Conservation (phyloP, 192 early-diverging fungal genomes). For the Linderina pennispora region DNA sequence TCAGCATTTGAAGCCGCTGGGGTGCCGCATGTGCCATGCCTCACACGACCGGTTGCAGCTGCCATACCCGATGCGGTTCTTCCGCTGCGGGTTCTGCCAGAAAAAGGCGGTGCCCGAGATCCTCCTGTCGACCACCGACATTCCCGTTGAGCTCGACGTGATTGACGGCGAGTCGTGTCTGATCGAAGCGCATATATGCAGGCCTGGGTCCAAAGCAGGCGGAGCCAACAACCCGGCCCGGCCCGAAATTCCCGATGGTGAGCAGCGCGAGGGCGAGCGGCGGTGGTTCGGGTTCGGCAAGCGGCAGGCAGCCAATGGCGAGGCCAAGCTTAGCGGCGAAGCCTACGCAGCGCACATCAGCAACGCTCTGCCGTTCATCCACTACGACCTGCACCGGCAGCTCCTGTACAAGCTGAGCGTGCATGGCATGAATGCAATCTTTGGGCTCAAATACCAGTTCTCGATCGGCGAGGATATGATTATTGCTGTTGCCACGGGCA, state of each 20-base stretch:
- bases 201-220: conserved; percentile 12
- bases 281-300: conserved; percentile 9
- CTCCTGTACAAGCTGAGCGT: conserved; percentile 73
- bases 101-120: conserved; percentile 74
- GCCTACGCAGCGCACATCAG: conserved; percentile 60
- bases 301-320: conserved; percentile 6
- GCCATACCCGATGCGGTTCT: conserved; percentile 60
- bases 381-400: conserved; percentile 80
- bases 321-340: conserved; percentile 55
- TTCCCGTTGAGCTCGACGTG: conserved; percentile 63
- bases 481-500: conserved; percentile 67
- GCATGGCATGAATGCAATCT: conserved; percentile 71
- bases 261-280: conserved; percentile 1
- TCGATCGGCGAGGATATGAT: conserved; percentile 49
- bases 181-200: conserved; percentile 68
- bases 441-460: conserved; percentile 54
- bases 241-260: not conserved
- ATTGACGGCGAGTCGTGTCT: conserved; percentile 57
- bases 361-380: conserved; percentile 74
- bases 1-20: conserved; percentile 4
- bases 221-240: not conserved
- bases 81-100: conserved; percentile 62
- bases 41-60: conserved; percentile 56
- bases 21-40: conserved; percentile 59
- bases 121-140: conserved; percentile 64